phyloP scores from a whole-genome alignment of 2,329 filamentous ascomycete genomes.

The Amauroascus verrucosus region DNA sequence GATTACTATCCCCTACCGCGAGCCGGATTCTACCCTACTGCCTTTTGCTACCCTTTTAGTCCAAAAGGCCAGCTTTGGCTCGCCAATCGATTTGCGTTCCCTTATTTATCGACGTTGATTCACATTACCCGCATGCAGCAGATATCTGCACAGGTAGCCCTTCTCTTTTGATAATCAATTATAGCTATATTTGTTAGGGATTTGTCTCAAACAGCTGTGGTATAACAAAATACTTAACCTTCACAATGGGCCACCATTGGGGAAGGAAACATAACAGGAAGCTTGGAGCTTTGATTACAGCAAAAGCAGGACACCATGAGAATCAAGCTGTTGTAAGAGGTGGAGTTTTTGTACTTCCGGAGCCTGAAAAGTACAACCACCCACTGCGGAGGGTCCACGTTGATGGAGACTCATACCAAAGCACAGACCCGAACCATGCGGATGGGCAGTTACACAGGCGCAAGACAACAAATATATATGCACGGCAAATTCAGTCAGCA shows the following conservation, averaged over 20 bases:
- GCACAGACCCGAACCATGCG: background rate
- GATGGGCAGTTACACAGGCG: background rate
- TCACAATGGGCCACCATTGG: constrained; percentile 13
- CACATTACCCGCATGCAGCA: background rate
- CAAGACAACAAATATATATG: background rate
- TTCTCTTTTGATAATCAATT: background rate
- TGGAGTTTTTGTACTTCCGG: background rate
- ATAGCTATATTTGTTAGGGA: background rate
- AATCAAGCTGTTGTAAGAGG: background rate
- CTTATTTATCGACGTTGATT: constrained; percentile 1
- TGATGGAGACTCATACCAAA: background rate
- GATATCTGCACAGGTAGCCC: background rate
- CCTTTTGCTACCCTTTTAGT: background rate
- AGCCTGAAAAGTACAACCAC: background rate
- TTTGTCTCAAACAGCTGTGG: constrained; percentile 3
- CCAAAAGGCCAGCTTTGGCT: constrained; percentile 5
- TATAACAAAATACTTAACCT: background rate
- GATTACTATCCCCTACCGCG: background rate
- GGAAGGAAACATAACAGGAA: constrained; percentile 1
- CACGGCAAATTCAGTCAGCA: constrained; percentile 10
- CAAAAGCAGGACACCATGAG: background rate
- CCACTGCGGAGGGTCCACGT: background rate
- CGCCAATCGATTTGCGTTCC: background rate
- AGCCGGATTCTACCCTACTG: background rate
- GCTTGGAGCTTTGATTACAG: background rate